Conservation (phyloP, 192 early-diverging fungal species). For the Backusella circina region DNA sequence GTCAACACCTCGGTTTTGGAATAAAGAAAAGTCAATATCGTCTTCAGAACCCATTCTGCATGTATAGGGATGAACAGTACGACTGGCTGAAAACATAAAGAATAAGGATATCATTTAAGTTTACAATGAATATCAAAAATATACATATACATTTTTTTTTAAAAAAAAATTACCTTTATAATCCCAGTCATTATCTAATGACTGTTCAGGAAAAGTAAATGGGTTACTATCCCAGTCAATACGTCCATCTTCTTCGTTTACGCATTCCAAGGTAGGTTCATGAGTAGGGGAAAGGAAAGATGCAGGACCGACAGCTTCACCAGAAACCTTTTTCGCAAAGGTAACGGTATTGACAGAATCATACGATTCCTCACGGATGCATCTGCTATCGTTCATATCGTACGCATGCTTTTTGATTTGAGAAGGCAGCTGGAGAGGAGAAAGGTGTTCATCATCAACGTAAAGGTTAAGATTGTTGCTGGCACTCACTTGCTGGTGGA, state of each 20-base stretch:
- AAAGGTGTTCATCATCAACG: conserved; percentile 8
- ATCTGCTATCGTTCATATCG: not conserved
- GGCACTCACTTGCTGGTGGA: not conserved
- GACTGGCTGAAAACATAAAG: not conserved
- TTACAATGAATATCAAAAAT: not conserved
- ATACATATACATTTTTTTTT: not conserved
- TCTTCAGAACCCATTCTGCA: conserved; percentile 1
- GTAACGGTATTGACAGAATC: conserved; percentile 13
- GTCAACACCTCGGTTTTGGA: not conserved
- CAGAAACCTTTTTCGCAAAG: not conserved
- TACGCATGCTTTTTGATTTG: not conserved
- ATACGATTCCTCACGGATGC: conserved; percentile 11
- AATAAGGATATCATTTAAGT: not conserved
- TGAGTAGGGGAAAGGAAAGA: conserved; percentile 1
- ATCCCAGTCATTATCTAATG: not conserved
- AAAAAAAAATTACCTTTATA: not conserved
- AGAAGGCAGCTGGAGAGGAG: conserved; percentile 24
- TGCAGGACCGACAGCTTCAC: not conserved
- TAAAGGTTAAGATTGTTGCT: not conserved
- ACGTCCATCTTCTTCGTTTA: conserved; percentile 2
- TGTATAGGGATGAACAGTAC: not conserved
- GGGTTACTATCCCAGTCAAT: conserved; percentile 10
- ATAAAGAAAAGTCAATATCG: not conserved
- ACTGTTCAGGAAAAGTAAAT: not conserved
- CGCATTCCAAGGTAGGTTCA: not conserved